Percentiles rank a stretch among this genome's conserved stretches.
phyloP scores from a whole-genome alignment of 441 rosid genomes.

The Aleurites moluccanus region DNA sequence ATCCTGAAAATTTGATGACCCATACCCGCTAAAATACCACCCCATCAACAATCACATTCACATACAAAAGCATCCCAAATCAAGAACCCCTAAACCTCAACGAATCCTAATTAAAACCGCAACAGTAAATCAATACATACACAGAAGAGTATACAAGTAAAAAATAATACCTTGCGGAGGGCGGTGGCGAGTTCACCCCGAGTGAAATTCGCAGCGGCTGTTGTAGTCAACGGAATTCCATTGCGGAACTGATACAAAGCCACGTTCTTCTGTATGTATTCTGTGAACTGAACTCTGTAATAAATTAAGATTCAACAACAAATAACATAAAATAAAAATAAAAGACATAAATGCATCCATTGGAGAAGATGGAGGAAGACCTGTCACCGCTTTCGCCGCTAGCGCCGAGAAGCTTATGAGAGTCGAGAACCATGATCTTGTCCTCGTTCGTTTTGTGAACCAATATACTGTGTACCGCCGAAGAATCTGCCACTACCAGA shows the following conservation, averaged over 20 bases:
- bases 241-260: constrained; percentile 84
- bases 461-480: constrained; percentile 89
- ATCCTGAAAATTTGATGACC: not conserved
- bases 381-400: constrained; percentile 98
- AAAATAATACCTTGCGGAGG: not conserved
- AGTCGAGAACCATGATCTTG: constrained; percentile 93
- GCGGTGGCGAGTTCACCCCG: constrained; percentile 79
- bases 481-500: constrained; percentile 79
- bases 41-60: not conserved
- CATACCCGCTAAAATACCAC: not conserved
- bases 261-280: constrained; percentile 94
- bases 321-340: not conserved
- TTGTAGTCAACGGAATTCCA: constrained; percentile 85
- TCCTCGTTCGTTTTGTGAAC: constrained; percentile 95
- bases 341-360: not conserved
- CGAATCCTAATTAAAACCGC: not conserved
- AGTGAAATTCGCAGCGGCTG: constrained; percentile 86
- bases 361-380: constrained; percentile 29
- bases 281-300: constrained; percentile 77
- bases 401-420: constrained; percentile 95
- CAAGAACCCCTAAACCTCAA: not conserved
- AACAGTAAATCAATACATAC: not conserved
- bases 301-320: not conserved
- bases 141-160: constrained; percentile 35
- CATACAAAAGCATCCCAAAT: not conserved